Base-by-base conservation (phyloP, 2,329 filamentous ascomycete genomes). In the Cordyceps tenuipes region DNA sequence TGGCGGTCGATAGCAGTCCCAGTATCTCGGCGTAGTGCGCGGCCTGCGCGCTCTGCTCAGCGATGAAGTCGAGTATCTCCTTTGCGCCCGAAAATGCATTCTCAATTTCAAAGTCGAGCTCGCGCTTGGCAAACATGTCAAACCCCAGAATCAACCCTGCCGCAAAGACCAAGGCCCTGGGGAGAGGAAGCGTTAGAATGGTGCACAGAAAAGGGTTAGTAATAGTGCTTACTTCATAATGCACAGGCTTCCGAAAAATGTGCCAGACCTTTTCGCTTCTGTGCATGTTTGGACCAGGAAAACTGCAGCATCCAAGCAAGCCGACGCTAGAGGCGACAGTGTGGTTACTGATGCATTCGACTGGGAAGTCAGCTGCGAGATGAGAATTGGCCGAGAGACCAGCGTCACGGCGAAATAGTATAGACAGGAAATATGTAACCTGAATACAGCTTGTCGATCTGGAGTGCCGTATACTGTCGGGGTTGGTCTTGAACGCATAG, bases 341-440 rank as follows among this genome's bases (percentile, higher is more conserved):
- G 55, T 66, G 61, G n/a, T 64, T 44, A n/a, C 68, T 65, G 0
- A 66, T 36, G 59, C 66, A 54, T 70, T 55, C 48, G 73, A 50
- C 51, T 72, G 73, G 51, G 76, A 66, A 5, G 77, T 77, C 1
- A 83, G 68, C 3, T 75, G 72, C 13, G 76, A 79, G 26, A 84
- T 79, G 9, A 85, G 67, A 31, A 84, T 79, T 0, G 81, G 82
- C 1, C 82, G 73, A 0, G 81, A 83, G 3, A 81, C 79, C 0
- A 84, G 67, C 21, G 82, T 84, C 0, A 84, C 79, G 0, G 81
- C 79, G 59, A 84, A 82, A 63, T 85, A 83, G 64, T 85, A 85
- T 0, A 79, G 70, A 60, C 81, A 84, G 0, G 81, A 79, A 6
- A 85, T 76, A 59, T 84, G 81, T 1, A 82, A 72, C 26, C 76